Evolutionary conservation across 176 grass and related monocot species (phyloP).

Genomic region (Thinopyrum elongatum): DNA sequence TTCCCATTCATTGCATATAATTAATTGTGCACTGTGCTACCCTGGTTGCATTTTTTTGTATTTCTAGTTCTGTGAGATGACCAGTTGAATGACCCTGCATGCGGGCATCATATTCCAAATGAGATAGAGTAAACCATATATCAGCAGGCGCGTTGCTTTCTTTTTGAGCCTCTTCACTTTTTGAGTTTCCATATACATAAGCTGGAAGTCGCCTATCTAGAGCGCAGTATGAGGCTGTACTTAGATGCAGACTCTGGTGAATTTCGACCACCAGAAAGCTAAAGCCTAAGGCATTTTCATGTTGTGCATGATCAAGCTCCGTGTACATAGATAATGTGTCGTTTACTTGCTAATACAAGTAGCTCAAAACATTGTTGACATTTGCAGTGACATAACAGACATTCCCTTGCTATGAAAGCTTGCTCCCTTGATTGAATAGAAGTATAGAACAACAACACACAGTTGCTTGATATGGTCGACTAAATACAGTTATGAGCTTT

Average conservation of each 20-base stretch:
- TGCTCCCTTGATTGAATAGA: not conserved
- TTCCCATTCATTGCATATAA: not conserved
- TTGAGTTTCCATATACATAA: slow-evolving; percentile 8
- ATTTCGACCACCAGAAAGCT: not conserved
- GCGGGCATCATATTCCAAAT: not conserved
- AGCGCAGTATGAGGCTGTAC: not conserved
- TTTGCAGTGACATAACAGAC: not conserved
- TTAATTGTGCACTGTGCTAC: not conserved
- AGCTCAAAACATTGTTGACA: not conserved
- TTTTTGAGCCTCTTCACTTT: not conserved
- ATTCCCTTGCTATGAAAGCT: not conserved
- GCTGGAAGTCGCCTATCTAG: not conserved
- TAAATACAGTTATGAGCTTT: not conserved
- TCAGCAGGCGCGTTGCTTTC: not conserved
- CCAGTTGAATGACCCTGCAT: not conserved
- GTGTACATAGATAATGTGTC: not conserved
- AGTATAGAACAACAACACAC: not conserved
- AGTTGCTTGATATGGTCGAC: not conserved
- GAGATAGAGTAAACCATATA: slow-evolving; percentile 1
- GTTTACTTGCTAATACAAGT: not conserved
- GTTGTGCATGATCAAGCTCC: not conserved
- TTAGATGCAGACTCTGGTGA: not conserved
- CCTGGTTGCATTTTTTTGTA: not conserved
- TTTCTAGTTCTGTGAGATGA: not conserved
- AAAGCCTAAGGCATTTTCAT: not conserved